Base-by-base conservation (phyloP, 83 land plant species). In the Diphasiastrum complanatum region DNA sequence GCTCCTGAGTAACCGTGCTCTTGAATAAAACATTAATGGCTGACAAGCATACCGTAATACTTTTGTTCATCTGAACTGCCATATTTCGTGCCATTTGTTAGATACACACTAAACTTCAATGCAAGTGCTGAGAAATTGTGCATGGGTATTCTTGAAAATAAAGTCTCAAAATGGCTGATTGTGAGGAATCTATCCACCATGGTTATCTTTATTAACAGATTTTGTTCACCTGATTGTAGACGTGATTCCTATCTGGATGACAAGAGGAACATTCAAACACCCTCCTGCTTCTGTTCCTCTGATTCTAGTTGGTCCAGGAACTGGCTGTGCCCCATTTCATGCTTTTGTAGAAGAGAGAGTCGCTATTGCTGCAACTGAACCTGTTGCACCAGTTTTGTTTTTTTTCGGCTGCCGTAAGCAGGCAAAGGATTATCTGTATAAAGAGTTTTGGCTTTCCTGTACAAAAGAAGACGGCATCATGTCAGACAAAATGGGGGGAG, bases 281-380 rank as follows among this genome's bases (percentile, higher is more conserved):
- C 98, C 96, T 34, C 60, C 80, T 51, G 86, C 91, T 27, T 75
- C 91, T 14, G 68, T 83, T 48, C 98, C 98, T 37, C 83, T 92
- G 47, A 69, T 92, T 45, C 83, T 92, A 11, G 63, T 92, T 63
- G 98, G 98, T 33, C 98, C 98, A 20, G 98, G 98, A 60, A 92
- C 96, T 2, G 98, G 98, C 14, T 92, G 98, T 78, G 98, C 98
- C 28, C 96, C 98, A 31, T 92, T 92, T 65, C 91, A 75, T 40
- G 82, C 88, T 31, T 88, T 88, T 47, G 59, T 92, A 18, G 85
- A 85, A 72, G 85, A 92, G 69, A 58, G 98, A 33, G 75, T 66
- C 33, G 57, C 79, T 29, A 73, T 83, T 27, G 75, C 74, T 31
- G 26, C 24, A 38, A 23, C 33, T 33, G 61, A 45, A 32, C 30